Evolutionary conservation across 2,329 filamentous ascomycete species (phyloP), one percentile per base, ranked within the genome.

Genomic region (Talaromyces sp.): DNA sequence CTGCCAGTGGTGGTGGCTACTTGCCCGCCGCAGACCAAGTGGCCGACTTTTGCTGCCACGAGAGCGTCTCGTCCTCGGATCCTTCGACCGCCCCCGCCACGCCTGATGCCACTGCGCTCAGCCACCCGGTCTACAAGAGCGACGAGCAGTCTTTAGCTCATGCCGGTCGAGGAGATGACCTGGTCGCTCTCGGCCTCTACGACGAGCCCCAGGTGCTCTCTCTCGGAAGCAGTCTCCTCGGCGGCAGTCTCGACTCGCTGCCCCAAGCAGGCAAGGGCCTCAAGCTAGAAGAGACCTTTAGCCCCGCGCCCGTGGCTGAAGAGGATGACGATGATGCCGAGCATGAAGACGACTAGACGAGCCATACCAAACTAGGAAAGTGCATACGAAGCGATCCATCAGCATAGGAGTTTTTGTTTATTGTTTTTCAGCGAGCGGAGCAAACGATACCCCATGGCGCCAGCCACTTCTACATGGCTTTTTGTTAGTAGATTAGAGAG

Each of bases 151-250:
- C 39, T 28, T 13, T 47, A 7, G 5, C 36, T 25, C 28, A 28
- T 85, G 44, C 79, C 84, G 55, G 15, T n/a, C 36, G 85, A 85
- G 88, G 86, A 42, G 89, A 92, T 69, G 88, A 92, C 63, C 81
- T 93, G 1, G 82, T 92, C n/a, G 90, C 90, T 22, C 88, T 95
- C 84, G 91, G 91, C 0, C 82, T 95, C 0, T 95, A 95, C 73
- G 90, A 92, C 68, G 79, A 84, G 4, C 89, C 89, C 0, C 88
- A 87, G 60, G 84, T 60, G 77, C 80, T 32, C 77, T 81, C 57
- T 71, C 84, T 59, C 77, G 85, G 73, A 80, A 84, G 75, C 81
- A 86, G 75, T 72, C 72, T 90, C 19, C 74, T 87, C 54, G 82
- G 83, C 27, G 76, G 83, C 8, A 72, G 78, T 11, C 42, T 54